Evolutionary conservation across 805 yeast species (phyloP), one percentile per base, ranked within the genome.

Genomic region (Yarrowia sp.): DNA sequence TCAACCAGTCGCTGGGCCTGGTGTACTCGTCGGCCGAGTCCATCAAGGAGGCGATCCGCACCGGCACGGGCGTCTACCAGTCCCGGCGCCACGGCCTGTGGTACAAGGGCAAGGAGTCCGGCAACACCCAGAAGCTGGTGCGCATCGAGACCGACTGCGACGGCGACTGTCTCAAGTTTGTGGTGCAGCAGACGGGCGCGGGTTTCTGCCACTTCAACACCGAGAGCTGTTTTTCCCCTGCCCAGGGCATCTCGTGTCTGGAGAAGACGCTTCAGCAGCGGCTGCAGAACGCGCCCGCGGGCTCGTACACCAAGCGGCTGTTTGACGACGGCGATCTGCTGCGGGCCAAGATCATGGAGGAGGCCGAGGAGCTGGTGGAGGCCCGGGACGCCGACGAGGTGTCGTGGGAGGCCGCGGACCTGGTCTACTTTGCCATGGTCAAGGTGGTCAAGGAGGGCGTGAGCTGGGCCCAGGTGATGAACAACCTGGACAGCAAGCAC

Each of bases 401-500:
- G 67, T 89, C 98, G 0, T 95, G 97, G 97, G 99, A 95, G 80
- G 94, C 96, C 66, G 99, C 99, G 9, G 99, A 95, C 77, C 82
- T 95, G 76, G 83, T 90, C 69, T 82, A 85, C 74, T 87, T 89
- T 74, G 87, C 91, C 67, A 70, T 84, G 69, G 81, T 89, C 72
- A 90, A 90, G 76, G 84, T 89, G 33, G 76, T 87, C 47, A 86
- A 90, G 77, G 82, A 86, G 73, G 97, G 94, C 39, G 97, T 95
- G 39, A 79, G 89, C 33, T 80, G 92, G 73, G 80, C 84, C 9
- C 98, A 93, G 73, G 87, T 95, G 53, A 97, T 93, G 79, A 84
- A 82, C 72, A 92, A 94, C 78, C 83, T 95, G 75, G 93, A 91
- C 75, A 78, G 87, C 76, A 95, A 95, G 82, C 84, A 91, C 56